These are phyloP conservation scores for Allium cepa DNA, from an alignment of 106 monocot genomes.

Conservation along the genomic window DNA sequence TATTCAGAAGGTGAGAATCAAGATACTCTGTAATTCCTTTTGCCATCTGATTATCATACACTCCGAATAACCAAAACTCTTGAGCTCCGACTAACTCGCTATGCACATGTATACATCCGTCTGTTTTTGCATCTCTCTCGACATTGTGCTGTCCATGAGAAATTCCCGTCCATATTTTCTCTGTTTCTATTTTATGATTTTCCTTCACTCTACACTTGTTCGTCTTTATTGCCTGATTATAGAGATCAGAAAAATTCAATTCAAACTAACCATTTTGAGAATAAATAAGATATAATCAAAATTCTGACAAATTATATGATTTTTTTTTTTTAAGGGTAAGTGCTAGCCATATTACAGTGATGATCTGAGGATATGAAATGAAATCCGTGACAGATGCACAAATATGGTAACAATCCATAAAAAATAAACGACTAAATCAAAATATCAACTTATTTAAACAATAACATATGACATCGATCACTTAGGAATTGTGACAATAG, in stretches of 20 bases:
- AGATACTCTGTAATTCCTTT: conserved; percentile 12
- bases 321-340: neutral
- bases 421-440: neutral
- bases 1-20: conserved; percentile 21
- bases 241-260: neutral
- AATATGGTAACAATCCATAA: neutral
- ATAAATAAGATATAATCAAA: neutral
- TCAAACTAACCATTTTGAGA: neutral
- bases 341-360: neutral
- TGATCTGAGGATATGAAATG: neutral
- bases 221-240: neutral
- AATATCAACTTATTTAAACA: neutral
- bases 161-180: conserved; percentile 9
- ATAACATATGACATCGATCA: neutral
- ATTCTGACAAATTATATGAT: neutral
- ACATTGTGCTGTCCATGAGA: conserved; percentile 32
- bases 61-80: conserved; percentile 34
- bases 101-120: conserved; percentile 18
- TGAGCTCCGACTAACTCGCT: conserved; percentile 24
- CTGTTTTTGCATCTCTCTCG: conserved; percentile 10
- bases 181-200: conserved; percentile 2
- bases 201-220: neutral
- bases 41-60: conserved; percentile 26
- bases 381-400: neutral
- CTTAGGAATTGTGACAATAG: neutral